phyloP scores from a whole-genome alignment of 2,329 filamentous ascomycete species.

The Ceratocystis cacaofunesta region DNA sequence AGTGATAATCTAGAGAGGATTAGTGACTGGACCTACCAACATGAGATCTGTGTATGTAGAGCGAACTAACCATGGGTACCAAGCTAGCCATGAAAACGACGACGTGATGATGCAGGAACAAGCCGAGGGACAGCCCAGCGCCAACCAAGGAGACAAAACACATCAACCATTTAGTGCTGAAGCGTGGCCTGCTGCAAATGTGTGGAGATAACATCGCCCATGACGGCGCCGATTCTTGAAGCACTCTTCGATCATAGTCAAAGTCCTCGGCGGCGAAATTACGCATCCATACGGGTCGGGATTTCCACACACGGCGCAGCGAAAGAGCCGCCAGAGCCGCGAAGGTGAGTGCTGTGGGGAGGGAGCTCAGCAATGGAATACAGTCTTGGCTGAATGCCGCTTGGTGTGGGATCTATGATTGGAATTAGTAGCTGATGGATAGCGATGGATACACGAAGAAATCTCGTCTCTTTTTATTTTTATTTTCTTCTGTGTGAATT shows the following conservation, averaged over 20 bases:
- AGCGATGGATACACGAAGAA: neutral
- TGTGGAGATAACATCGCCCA: neutral
- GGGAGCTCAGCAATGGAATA: slow-evolving; percentile 3
- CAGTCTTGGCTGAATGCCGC: slow-evolving; percentile 7
- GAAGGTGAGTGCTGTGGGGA: slow-evolving; percentile 1
- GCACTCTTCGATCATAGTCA: neutral
- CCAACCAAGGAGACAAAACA: neutral
- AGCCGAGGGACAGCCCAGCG: neutral
- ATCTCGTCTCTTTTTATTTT: neutral
- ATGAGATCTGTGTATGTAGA: neutral
- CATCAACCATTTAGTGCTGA: neutral
- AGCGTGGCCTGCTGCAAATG: neutral
- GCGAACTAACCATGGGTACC: neutral
- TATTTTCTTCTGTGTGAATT: neutral
- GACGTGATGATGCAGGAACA: neutral
- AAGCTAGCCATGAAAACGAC: neutral
- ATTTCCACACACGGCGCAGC: neutral
- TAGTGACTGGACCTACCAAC: neutral
- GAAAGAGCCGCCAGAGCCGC: neutral
- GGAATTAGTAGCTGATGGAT: neutral
- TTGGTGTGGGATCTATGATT: neutral
- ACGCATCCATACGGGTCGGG: slow-evolving; percentile 1
- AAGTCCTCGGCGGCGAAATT: slow-evolving; percentile 8
- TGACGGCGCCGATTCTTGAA: neutral
- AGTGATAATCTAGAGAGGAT: neutral